Percentiles rank a stretch among this genome's conserved stretches.
These are phyloP conservation scores for Anastatica hierochuntica DNA, from an alignment of 345 rosid species.

Conservation along the genomic window DNA sequence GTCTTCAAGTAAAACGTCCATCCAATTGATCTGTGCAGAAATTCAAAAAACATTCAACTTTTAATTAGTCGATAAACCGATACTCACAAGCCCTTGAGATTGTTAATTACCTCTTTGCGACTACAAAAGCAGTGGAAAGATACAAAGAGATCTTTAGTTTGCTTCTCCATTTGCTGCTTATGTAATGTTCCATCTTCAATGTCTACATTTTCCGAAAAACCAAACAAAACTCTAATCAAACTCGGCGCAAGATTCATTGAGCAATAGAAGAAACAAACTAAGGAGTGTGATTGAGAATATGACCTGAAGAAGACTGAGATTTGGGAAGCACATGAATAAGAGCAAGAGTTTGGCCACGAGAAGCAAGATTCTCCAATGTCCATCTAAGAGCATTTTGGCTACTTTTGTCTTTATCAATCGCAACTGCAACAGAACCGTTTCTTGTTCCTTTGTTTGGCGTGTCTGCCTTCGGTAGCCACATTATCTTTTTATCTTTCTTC, in stretches of 20 bases:
- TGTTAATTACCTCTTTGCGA: slow-evolving; percentile 52
- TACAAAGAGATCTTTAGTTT: slow-evolving; percentile 61
- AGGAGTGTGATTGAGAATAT: no score
- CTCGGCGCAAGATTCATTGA: no score
- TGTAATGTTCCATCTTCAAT: slow-evolving; percentile 18
- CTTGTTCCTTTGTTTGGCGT: slow-evolving; percentile 26
- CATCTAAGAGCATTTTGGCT: slow-evolving; percentile 75
- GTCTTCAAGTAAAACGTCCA: slow-evolving; percentile 61
- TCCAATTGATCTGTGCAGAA: slow-evolving; percentile 41
- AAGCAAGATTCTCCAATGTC: slow-evolving; percentile 63
- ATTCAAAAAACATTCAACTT: not conserved
- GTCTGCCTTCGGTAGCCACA: slow-evolving; percentile 35
- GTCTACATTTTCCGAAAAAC: slow-evolving; percentile 10
- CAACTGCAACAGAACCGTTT: slow-evolving; percentile 63
- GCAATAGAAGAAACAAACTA: no score
- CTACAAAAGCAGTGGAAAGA: slow-evolving; percentile 76
- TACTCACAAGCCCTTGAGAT: not conserved
- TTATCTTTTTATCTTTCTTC: slow-evolving; percentile 3
- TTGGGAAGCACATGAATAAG: slow-evolving; percentile 57
- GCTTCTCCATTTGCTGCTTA: slow-evolving; percentile 40
- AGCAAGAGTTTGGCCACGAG: slow-evolving; percentile 58
- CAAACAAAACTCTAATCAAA: not conserved
- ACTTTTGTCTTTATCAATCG: slow-evolving; percentile 67
- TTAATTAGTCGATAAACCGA: not conserved
- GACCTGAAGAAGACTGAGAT: slow-evolving; percentile 24